A percentile compares a stretch with the other conserved stretches of the same genome.
Evolutionary conservation across 1,284 basidiomycete genomes (phyloP).

Genomic region (Moesziomyces sp.): DNA sequence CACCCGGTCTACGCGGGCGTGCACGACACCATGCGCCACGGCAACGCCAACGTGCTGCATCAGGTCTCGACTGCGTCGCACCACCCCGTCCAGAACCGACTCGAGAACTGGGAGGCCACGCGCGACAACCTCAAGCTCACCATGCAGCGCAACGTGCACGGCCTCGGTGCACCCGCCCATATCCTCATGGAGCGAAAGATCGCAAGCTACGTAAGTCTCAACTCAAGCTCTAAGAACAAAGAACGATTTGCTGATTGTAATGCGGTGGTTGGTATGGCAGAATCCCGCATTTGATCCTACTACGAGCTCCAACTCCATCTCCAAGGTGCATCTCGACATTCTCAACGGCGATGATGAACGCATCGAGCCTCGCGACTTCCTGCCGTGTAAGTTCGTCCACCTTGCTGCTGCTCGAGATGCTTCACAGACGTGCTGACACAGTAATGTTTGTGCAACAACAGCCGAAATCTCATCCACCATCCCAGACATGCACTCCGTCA

Average conservation of each 20-base stretch:
- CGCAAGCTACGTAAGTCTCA: constrained; percentile 76
- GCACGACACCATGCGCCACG: constrained; percentile 65
- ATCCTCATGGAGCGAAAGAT: constrained; percentile 93
- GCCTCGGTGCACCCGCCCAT: constrained; percentile 87
- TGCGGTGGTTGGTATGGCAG: neutral
- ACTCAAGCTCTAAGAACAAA: no score
- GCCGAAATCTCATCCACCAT: constrained; percentile 29
- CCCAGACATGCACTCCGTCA: constrained; percentile 40
- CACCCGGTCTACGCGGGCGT: constrained; percentile 60
- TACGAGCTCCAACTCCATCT: constrained; percentile 36
- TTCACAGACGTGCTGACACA: neutral
- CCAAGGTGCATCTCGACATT: constrained; percentile 63
- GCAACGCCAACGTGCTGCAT: constrained; percentile 52
- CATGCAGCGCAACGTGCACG: constrained; percentile 84
- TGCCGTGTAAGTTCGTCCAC: constrained; percentile 54
- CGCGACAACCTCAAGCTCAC: constrained; percentile 88
- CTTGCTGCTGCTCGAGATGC: neutral
- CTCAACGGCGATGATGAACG: constrained; percentile 65
- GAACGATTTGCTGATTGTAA: neutral
- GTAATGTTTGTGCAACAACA: neutral
- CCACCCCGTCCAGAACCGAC: constrained; percentile 64
- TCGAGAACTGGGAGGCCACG: constrained; percentile 81
- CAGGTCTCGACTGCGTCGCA: constrained; percentile 45
- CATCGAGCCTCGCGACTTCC: constrained; percentile 62
- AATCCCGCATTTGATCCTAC: constrained; percentile 38